phyloP scores from a whole-genome alignment of 2,329 filamentous ascomycete genomes.

The Apiospora sp. region DNA sequence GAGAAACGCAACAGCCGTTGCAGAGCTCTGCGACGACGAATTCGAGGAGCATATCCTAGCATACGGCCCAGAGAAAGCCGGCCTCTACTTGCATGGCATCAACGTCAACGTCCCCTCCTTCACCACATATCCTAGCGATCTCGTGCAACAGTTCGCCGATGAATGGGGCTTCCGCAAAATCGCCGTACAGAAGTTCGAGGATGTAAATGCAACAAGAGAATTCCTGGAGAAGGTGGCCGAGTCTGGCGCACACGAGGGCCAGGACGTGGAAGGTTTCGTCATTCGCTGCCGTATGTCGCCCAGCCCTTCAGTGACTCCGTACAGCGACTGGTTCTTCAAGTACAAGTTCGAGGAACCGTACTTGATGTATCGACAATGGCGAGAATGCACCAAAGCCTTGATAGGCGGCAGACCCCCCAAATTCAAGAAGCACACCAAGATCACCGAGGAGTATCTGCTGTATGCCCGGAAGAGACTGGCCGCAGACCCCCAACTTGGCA shows the following conservation, averaged over 20 bases:
- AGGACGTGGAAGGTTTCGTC: conserved; percentile 96
- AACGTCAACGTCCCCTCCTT: conserved; percentile 96
- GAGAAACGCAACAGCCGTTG: conserved; percentile 93
- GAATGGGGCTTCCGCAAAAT: conserved; percentile 95
- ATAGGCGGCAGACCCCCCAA: conserved; percentile 78
- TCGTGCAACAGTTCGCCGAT: conserved; percentile 90
- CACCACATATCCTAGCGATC: conserved; percentile 79
- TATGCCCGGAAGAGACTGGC: conserved; percentile 81
- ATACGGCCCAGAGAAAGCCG: conserved; percentile 82
- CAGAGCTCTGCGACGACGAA: conserved; percentile 92
- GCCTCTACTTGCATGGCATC: conserved; percentile 93
- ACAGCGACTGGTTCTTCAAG: conserved; percentile 99
- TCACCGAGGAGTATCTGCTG: conserved; percentile 89
- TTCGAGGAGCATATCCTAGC: conserved; percentile 98
- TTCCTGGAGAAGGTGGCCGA: conserved; percentile 89
- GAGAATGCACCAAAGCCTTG: conserved; percentile 91
- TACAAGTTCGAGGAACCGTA: conserved; percentile 99
- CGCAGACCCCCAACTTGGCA: conserved; percentile 70
- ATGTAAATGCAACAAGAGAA: conserved; percentile 74
- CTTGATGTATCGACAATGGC: conserved; percentile 98
- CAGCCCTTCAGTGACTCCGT: conserved; percentile 61
- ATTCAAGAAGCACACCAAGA: conserved; percentile 85
- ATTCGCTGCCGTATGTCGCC: conserved; percentile 80
- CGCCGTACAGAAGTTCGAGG: conserved; percentile 78
- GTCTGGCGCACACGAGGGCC: conserved; percentile 87